Percentiles rank a stretch among this genome's conserved stretches.
Evolutionary conservation across 2,329 filamentous ascomycete genomes (phyloP).

Genomic region (Graphilbum ipis-grandicollis): DNA sequence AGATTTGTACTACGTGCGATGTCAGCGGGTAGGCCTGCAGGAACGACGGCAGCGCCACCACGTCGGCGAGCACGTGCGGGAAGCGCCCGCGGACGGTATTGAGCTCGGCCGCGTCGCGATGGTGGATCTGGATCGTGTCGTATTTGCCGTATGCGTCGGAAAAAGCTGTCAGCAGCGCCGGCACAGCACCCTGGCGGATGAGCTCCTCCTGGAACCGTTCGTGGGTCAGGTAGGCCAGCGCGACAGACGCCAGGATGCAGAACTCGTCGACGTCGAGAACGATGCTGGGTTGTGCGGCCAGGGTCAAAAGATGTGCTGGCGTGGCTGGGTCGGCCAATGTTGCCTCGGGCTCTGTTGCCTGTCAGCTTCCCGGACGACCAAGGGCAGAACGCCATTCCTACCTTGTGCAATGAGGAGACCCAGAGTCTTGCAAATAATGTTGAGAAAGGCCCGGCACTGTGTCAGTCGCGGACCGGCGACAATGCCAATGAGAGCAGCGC

Average conservation of each 20-base stretch:
- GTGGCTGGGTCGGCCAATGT: constrained; percentile 25
- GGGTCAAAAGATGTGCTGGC: constrained; percentile 28
- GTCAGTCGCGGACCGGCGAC: constrained; percentile 26
- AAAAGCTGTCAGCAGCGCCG: constrained; percentile 29
- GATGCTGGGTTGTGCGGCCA: constrained; percentile 20
- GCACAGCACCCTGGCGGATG: constrained; percentile 20
- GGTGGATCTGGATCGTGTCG: constrained; percentile 20
- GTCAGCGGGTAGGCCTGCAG: constrained; percentile 18
- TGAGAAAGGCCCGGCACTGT: constrained; percentile 24
- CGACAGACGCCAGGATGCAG: constrained; percentile 29
- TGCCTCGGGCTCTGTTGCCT: constrained; percentile 32
- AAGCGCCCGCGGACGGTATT: constrained; percentile 26
- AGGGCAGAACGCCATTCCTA: constrained; percentile 10
- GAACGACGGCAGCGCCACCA: constrained; percentile 26
- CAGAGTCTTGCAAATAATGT: constrained; percentile 38
- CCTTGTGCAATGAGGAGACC: constrained; percentile 33
- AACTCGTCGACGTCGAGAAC: constrained; percentile 36
- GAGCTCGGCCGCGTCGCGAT: constrained; percentile 24
- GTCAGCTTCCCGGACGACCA: too few species aligned
- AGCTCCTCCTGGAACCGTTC: constrained; percentile 32
- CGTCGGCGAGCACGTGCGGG: constrained; percentile 30
- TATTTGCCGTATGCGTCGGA: constrained; percentile 28
- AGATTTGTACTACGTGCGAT: constrained; percentile 17
- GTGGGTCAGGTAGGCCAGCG: constrained; percentile 37
- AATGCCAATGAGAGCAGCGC: constrained; percentile 28